Conservation (phyloP, 108 stramenopile species). For the Fragilaria radians region DNA sequence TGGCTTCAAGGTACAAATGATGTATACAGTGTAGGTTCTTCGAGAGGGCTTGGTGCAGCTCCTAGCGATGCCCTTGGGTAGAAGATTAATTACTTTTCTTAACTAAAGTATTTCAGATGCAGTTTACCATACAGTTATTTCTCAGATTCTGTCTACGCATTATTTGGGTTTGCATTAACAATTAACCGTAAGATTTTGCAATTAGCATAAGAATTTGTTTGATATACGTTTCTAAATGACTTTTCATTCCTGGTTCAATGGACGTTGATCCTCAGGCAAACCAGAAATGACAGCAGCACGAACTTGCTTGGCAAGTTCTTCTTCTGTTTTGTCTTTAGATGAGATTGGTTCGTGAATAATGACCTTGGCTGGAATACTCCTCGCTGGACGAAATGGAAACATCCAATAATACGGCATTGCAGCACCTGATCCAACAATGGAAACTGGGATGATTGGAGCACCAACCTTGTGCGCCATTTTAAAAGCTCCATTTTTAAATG, state of each 20-base stretch:
- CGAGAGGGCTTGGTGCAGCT: constrained; percentile 48
- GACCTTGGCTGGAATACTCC: constrained; percentile 39
- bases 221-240: background rate
- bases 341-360: constrained; percentile 75
- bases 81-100: background rate
- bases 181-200: too few species aligned
- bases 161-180: too few species aligned
- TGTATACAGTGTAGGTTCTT: constrained; percentile 16
- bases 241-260: constrained; percentile 6
- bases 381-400: constrained; percentile 55
- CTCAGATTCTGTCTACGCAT: too few species aligned
- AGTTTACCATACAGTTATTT: too few species aligned
- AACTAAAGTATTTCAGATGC: too few species aligned
- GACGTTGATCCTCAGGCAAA: constrained; percentile 68
- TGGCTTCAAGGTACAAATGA: constrained; percentile 22
- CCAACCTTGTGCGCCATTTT: constrained; percentile 86
- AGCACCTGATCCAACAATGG: constrained; percentile 55
- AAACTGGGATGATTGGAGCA: constrained; percentile 74
- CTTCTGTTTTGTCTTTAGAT: constrained; percentile 70
- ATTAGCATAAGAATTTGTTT: background rate
- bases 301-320: constrained; percentile 67
- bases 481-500: constrained; percentile 86
- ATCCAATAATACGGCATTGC: constrained; percentile 76
- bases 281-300: constrained; percentile 60
- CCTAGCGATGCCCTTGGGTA: constrained; percentile 12